Percentiles rank a stretch among this genome's conserved stretches.
Conservation (phyloP, 2,329 filamentous ascomycete genomes). For the Paraphoma sp. region DNA sequence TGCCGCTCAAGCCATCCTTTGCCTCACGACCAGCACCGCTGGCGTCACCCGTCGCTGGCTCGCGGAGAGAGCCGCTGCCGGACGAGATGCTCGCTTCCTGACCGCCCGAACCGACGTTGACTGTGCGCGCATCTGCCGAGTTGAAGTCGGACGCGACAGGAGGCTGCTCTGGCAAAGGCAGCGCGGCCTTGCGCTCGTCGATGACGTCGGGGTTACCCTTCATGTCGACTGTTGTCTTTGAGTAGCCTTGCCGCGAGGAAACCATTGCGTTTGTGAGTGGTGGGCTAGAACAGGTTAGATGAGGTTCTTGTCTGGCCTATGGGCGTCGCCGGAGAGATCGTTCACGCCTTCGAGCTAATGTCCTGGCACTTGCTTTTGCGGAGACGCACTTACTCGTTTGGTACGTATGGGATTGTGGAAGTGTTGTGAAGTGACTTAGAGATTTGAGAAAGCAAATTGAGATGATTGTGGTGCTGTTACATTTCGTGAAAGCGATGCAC, state of each 20-base stretch:
- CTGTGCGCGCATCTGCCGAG: conserved; percentile 70
- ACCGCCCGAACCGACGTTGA: conserved; percentile 73
- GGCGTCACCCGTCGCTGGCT: conserved; percentile 60
- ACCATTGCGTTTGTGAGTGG: conserved; percentile 25
- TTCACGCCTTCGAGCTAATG: background rate
- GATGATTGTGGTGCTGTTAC: background rate
- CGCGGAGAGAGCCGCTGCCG: conserved; percentile 54
- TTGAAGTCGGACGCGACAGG: conserved; percentile 80
- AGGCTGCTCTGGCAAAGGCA: conserved; percentile 80
- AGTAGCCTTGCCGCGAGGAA: conserved; percentile 32
- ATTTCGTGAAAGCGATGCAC: background rate
- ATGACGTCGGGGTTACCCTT: conserved; percentile 60
- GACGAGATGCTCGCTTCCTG: conserved; percentile 51
- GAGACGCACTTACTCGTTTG: conserved; percentile 12
- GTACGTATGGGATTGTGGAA: conserved; percentile 2
- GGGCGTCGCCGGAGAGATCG: background rate
- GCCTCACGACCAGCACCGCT: conserved; percentile 68
- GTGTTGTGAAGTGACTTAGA: background rate
- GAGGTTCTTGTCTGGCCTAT: background rate
- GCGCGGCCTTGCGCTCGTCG: conserved; percentile 71
- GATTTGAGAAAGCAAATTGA: background rate
- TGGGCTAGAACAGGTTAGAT: conserved; percentile 7
- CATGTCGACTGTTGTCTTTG: conserved; percentile 29
- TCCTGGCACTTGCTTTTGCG: background rate
- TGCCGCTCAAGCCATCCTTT: conserved; percentile 61